Evolutionary conservation across 805 yeast species (phyloP).

Genomic region (Candida dendrica): DNA sequence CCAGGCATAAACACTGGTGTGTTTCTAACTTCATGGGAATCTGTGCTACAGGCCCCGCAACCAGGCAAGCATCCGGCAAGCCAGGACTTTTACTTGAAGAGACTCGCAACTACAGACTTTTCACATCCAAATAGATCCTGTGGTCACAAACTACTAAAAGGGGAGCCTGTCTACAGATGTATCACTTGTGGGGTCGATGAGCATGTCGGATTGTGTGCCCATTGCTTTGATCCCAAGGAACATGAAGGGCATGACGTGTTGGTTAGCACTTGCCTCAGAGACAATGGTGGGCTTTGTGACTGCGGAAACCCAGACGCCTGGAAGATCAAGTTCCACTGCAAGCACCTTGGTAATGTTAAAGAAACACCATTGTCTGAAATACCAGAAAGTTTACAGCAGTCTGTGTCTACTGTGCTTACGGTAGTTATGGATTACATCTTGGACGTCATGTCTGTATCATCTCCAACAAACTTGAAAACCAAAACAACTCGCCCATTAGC

Average conservation of each 20-base stretch:
- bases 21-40: slow-evolving; percentile 16
- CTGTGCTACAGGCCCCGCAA: neutral
- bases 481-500: neutral
- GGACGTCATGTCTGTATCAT: slow-evolving; percentile 46
- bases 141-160: slow-evolving; percentile 61
- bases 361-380: slow-evolving; percentile 22
- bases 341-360: slow-evolving; percentile 22
- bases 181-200: slow-evolving; percentile 72
- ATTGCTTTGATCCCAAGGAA: slow-evolving; percentile 61
- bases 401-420: slow-evolving; percentile 36
- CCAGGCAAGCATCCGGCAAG: neutral
- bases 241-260: slow-evolving; percentile 72
- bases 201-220: slow-evolving; percentile 74
- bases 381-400: slow-evolving; percentile 34
- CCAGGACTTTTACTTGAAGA: slow-evolving; percentile 7
- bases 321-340: slow-evolving; percentile 47
- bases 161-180: slow-evolving; percentile 80
- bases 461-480: slow-evolving; percentile 18
- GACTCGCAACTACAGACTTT: slow-evolving; percentile 14
- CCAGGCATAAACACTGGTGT: slow-evolving; percentile 17
- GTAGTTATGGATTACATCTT: slow-evolving; percentile 49
- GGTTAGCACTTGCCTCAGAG: slow-evolving; percentile 54
- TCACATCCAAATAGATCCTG: slow-evolving; percentile 65
- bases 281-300: slow-evolving; percentile 55
- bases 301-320: slow-evolving; percentile 90